Evolutionary conservation across 257 asterid genomes (phyloP).

Genomic region (Ocimum tenuiflorum): DNA sequence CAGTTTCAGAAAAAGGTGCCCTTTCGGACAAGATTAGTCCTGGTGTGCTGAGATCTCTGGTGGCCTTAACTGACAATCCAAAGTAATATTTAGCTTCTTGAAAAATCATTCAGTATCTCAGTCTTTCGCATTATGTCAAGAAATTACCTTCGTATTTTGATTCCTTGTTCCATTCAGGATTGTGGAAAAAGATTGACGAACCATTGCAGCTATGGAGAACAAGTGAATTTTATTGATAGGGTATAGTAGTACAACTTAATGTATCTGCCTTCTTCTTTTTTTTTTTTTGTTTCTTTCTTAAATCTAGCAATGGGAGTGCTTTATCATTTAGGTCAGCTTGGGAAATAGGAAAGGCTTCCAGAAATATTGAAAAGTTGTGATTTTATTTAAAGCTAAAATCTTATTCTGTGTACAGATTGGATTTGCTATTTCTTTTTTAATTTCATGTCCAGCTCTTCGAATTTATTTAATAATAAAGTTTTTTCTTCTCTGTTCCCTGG

Average conservation of each 20-base stretch:
- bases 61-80: constrained; percentile 59
- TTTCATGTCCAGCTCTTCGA: neutral
- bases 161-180: constrained; percentile 30
- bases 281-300: neutral
- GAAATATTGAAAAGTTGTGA: neutral
- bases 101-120: neutral
- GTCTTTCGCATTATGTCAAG: neutral
- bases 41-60: constrained; percentile 74
- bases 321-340: neutral
- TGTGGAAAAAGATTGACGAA: constrained; percentile 29
- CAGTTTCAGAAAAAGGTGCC: constrained; percentile 63
- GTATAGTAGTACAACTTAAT: constrained; percentile 8
- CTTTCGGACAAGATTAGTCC: constrained; percentile 78
- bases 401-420: neutral
- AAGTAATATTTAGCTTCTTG: constrained; percentile 33
- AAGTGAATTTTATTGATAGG: constrained; percentile 13
- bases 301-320: neutral
- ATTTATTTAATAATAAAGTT: neutral
- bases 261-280: neutral
- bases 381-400: neutral
- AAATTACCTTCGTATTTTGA: neutral
- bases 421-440: neutral
- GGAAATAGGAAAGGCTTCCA: neutral
- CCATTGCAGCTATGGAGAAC: constrained; percentile 7
- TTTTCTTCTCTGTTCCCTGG: neutral